Evolutionary conservation across 208 protist species (phyloP).

Genomic region (Porcisia hertigi): DNA sequence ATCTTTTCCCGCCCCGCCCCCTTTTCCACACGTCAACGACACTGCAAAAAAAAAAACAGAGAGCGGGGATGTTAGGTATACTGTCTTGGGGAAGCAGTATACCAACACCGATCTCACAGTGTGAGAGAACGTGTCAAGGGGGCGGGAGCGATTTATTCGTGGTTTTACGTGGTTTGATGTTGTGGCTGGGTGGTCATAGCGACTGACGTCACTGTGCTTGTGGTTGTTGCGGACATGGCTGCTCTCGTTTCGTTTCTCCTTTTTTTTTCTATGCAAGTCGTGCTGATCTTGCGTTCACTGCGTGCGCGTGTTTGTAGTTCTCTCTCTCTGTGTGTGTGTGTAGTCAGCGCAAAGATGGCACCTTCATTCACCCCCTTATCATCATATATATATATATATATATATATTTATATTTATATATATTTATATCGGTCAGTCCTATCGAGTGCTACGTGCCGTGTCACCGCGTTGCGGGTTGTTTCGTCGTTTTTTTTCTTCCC

Average conservation of each 20-base stretch:
- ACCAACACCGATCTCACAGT: neutral
- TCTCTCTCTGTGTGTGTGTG: neutral
- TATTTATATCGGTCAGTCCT: too few relatives aligned
- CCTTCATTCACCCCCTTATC: neutral
- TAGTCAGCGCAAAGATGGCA: neutral
- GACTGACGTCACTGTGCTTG: neutral
- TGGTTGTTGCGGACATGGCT: neutral
- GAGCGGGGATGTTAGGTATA: neutral
- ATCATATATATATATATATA: too few relatives aligned
- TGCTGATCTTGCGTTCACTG: neutral
- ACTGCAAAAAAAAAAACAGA: neutral
- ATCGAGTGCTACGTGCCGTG: too few relatives aligned
- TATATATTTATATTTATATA: too few relatives aligned
- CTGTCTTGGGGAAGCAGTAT: conserved; percentile 8
- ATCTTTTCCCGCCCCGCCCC: too few relatives aligned
- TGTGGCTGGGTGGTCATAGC: neutral
- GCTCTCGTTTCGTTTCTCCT: neutral
- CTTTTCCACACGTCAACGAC: neutral
- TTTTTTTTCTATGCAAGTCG: neutral
- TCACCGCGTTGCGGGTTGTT: neutral
- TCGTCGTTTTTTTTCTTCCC: conserved; percentile 15
- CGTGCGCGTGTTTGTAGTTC: neutral
- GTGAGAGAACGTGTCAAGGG: neutral
- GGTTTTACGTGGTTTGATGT: neutral
- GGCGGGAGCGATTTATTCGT: neutral